Evolutionary conservation across 2,329 filamentous ascomycete genomes (phyloP), one percentile per base, ranked within the genome.

Genomic region (Neophaeococcomyces mojaviensis): DNA sequence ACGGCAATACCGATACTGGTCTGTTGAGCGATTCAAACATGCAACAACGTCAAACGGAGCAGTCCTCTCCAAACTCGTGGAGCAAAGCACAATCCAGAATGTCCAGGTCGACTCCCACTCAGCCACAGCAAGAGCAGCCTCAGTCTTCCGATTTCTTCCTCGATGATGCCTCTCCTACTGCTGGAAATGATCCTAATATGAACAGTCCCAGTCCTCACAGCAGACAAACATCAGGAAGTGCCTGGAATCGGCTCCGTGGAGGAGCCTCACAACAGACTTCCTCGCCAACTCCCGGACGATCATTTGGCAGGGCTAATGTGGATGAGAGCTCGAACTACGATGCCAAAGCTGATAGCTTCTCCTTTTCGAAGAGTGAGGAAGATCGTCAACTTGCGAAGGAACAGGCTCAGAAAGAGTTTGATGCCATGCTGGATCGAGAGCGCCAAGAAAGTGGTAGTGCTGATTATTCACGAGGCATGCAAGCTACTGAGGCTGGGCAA

Each of bases 321-420:
- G 24, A 40, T n/a, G 32, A 44, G 15, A 18, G 28, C 28, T 34
- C 10, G 18, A 38, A 36, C 16, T 46, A 39, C 39, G 36, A 49
- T 22, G 48, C 37, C 13, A 20, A 20, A 3, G 33, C 40, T 18
- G 51, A 54, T n/a, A 40, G 39, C 19, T 52, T 49, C 24, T 46
- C 44, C 13, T 54, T 52, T 38, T 48, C 44, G 8, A 48, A 51
- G 19, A 24, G 35, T 2, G 59, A 58, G 8, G 50, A 47, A 5
- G 58, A 56, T 3, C 49, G 51, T 15, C 54, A 54, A 19, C 54
- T 56, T 4, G 63, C 66, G 20, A 59, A 60, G 39, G 62, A 68
- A 33, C 59, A 64, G 44, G 66, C 68, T 2, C 68, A 68, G 46
- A 63, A 60, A 7, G 64, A 70, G 2, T 71, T 71, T 42, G 65